phyloP scores from a whole-genome alignment of 2,329 filamentous ascomycete species.

The Trichocomaceae sp. region DNA sequence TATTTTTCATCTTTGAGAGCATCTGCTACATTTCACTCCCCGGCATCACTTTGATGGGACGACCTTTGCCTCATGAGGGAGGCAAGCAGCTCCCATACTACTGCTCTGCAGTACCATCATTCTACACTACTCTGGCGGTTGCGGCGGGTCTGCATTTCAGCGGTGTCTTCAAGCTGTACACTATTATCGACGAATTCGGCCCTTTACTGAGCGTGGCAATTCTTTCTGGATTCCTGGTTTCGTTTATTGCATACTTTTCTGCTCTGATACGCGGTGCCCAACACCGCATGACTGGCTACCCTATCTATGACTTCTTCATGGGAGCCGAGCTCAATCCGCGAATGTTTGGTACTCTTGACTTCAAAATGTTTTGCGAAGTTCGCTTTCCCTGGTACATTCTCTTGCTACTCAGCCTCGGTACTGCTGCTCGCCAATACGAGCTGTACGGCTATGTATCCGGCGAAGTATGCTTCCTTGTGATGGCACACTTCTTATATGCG shows the following conservation, averaged over 20 bases:
- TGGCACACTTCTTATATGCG: slow-evolving; percentile 88
- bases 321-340: slow-evolving; percentile 80
- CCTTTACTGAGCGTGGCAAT: slow-evolving; percentile 90
- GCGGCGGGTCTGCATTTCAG: slow-evolving; percentile 69
- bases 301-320: slow-evolving; percentile 86
- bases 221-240: slow-evolving; percentile 77
- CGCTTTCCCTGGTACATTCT: slow-evolving; percentile 89
- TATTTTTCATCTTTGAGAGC: slow-evolving; percentile 78
- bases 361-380: slow-evolving; percentile 96
- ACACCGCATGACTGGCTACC: slow-evolving; percentile 84
- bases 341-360: slow-evolving; percentile 76
- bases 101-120: slow-evolving; percentile 81
- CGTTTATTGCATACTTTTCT: slow-evolving; percentile 78
- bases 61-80: slow-evolving; percentile 72
- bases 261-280: slow-evolving; percentile 71
- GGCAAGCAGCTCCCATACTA: slow-evolving; percentile 89
- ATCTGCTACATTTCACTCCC: slow-evolving; percentile 78
- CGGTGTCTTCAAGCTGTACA: slow-evolving; percentile 82
- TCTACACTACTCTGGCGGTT: slow-evolving; percentile 75
- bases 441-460: slow-evolving; percentile 75
- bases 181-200: slow-evolving; percentile 89
- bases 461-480: slow-evolving; percentile 75
- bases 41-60: slow-evolving; percentile 80
- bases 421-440: slow-evolving; percentile 77
- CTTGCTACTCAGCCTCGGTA: slow-evolving; percentile 67